These are phyloP conservation scores for Zygoascus tannicola DNA, from an alignment of 805 yeast genomes.

Conservation along the genomic window DNA sequence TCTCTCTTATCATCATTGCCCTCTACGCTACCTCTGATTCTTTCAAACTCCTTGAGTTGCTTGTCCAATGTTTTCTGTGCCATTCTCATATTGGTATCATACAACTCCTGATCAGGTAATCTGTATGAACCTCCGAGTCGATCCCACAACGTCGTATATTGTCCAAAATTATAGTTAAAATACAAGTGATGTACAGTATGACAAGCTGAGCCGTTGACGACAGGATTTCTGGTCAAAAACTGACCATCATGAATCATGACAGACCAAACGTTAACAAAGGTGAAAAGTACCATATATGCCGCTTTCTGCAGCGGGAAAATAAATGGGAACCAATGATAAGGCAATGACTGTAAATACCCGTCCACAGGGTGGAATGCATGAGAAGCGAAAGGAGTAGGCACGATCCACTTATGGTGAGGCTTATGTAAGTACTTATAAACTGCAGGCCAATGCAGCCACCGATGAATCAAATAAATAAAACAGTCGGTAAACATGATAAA, in stretches of 20 bases:
- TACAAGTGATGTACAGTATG: slow-evolving; percentile 95
- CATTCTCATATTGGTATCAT: slow-evolving; percentile 52
- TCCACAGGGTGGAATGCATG: slow-evolving; percentile 99
- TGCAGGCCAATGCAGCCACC: slow-evolving; percentile 87
- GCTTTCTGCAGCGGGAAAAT: slow-evolving; percentile 87
- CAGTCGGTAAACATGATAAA: slow-evolving; percentile 92
- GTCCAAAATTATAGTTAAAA: slow-evolving; percentile 97
- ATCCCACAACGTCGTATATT: slow-evolving; percentile 97
- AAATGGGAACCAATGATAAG: slow-evolving; percentile 89
- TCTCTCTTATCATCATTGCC: slow-evolving; percentile 65
- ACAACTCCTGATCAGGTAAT: slow-evolving; percentile 79
- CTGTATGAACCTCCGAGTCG: slow-evolving; percentile 91
- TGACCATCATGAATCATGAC: slow-evolving; percentile 98
- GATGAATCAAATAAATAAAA: slow-evolving; percentile 83
- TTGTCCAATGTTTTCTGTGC: slow-evolving; percentile 55
- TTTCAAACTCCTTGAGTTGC: slow-evolving; percentile 68
- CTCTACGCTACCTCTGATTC: slow-evolving; percentile 69
- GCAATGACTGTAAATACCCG: slow-evolving; percentile 86
- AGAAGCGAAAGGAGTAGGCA: slow-evolving; percentile 95
- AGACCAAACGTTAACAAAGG: slow-evolving; percentile 95
- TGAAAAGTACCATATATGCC: slow-evolving; percentile 70
- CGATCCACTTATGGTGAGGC: slow-evolving; percentile 99
- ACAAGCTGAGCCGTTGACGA: slow-evolving; percentile 96
- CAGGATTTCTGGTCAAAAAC: slow-evolving; percentile 84
- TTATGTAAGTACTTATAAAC: slow-evolving; percentile 84